Evolutionary conservation across 2,329 filamentous ascomycete genomes (phyloP), one percentile per base, ranked within the genome.

Genomic region (Paracorniculantispora psalliotae): DNA sequence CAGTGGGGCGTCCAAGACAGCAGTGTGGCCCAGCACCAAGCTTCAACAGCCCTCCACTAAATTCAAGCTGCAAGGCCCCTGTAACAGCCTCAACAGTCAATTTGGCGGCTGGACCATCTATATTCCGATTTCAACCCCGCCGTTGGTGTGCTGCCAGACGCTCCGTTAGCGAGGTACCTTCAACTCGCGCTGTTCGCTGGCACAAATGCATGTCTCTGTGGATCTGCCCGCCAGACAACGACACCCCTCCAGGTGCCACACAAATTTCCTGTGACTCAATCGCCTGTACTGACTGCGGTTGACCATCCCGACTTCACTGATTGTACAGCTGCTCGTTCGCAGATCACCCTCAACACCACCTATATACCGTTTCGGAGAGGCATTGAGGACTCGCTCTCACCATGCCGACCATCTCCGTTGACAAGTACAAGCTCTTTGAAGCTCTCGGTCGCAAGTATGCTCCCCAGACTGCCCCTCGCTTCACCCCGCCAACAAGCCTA

Each of bases 391-490:
- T 56, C 52, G 47, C 57, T 68, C 66, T 72, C 71, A 74, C 60
- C 66, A 97, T 97, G 94, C 94, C 94, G 77, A 99, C 94, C 73
- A 97, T 99, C 68, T 83, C 88, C 67, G 92, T 97, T 68, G 90
- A 97, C 81, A 99, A 97, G 81, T 92, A 92, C 70, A 91, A 88
- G 72, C 90, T 99, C 72, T 97, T 90, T 82, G 87, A 96, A 78
- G 92, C 90, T 73, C 84, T 99, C 61, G 93, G 92, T 71, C 87
- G 88, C 77, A 87, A 94, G 85, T 97, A 76, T 69, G 51, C 60
- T 65, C 55, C 60, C 61, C 55, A 54, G 55, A 37, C 41, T 51
- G 54, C 60, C 61, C 64, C 63, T 61, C 63, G 51, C 44, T 23
- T 39, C 55, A 58, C 21, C 59, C 56, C 61, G 61, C 63, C 53